These are phyloP conservation scores for Fusarium agapanthi DNA, from an alignment of 2,329 filamentous ascomycete genomes.

Conservation along the genomic window DNA sequence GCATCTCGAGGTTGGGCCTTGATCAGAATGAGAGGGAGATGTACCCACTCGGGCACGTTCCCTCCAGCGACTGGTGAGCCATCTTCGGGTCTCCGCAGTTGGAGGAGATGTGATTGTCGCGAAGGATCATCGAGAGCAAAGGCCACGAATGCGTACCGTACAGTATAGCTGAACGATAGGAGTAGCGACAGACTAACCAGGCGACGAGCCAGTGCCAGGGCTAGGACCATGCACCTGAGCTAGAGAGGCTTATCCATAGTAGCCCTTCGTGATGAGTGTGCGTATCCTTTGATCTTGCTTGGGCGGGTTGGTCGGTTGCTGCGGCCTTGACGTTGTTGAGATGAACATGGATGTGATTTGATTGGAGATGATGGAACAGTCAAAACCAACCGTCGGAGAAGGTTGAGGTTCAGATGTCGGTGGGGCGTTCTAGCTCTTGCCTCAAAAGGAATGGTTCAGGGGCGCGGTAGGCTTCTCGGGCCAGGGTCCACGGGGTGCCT, in stretches of 20 bases:
- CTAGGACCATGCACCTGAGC: not conserved
- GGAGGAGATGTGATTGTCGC: not conserved
- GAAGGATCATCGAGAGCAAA: constrained; percentile 1
- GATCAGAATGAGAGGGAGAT: constrained; percentile 23
- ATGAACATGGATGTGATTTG: constrained; percentile 23
- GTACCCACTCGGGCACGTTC: constrained; percentile 12
- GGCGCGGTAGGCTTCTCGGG: constrained; percentile 3
- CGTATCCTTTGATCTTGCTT: constrained; percentile 18
- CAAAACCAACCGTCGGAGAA: constrained; percentile 29
- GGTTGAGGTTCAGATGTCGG: constrained; percentile 22
- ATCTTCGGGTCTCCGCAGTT: not conserved
- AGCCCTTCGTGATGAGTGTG: constrained; percentile 1
- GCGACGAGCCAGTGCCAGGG: constrained; percentile 9
- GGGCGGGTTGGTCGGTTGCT: constrained; percentile 17
- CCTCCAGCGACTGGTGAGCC: not conserved
- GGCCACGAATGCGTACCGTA: not conserved
- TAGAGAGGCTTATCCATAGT: constrained; percentile 1
- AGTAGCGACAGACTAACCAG: not conserved
- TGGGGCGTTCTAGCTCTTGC: constrained; percentile 31
- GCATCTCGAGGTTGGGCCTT: constrained; percentile 5
- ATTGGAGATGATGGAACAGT: constrained; percentile 20
- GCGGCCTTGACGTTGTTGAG: constrained; percentile 22
- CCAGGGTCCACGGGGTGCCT: constrained; percentile 3
- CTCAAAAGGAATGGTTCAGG: constrained; percentile 34
- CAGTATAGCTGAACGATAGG: constrained; percentile 1